Conservation (phyloP, 371 early-diverging fungal species). For the Apophysomyces ossiformis region DNA sequence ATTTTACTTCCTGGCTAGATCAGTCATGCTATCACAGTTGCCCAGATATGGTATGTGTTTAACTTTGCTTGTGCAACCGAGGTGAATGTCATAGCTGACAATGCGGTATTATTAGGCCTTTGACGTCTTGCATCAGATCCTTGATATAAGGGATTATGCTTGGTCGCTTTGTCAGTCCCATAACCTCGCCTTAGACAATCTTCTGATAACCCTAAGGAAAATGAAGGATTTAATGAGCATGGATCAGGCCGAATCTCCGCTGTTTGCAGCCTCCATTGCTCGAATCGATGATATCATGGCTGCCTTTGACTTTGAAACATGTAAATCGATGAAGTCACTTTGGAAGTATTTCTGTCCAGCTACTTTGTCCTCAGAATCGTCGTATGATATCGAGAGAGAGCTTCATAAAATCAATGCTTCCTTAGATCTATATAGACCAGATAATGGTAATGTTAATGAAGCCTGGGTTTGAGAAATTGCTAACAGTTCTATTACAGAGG, state of each 20-base stretch:
- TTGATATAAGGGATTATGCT: constrained; percentile 64
- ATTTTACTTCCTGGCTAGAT: constrained; percentile 42
- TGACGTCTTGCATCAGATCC: constrained; percentile 45
- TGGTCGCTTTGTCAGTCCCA: constrained; percentile 57
- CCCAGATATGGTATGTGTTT: constrained; percentile 15
- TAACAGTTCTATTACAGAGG: constrained; percentile 19
- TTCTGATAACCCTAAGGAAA: constrained; percentile 52
- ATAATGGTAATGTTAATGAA: constrained; percentile 14
- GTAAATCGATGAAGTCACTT: constrained; percentile 63
- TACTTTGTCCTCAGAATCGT: constrained; percentile 53
- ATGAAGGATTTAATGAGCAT: constrained; percentile 32
- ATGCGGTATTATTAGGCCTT: background rate
- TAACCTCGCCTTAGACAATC: constrained; percentile 60
- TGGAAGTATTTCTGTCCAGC: constrained; percentile 69
- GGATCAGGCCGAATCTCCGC: constrained; percentile 6
- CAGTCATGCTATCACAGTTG: constrained; percentile 28
- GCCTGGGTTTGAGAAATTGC: too few relatives aligned
- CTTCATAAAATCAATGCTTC: constrained; percentile 38
- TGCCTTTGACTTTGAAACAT: constrained; percentile 51
- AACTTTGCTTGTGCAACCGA: background rate
- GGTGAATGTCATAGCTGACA: background rate
- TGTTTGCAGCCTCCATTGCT: constrained; percentile 11
- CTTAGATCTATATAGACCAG: constrained; percentile 32
- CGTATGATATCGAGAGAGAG: constrained; percentile 54
- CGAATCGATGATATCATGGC: constrained; percentile 42